Percentiles rank a stretch among this genome's conserved stretches.
These are phyloP conservation scores for Fabrea salina DNA, from an alignment of 169 alveolate species.

Conservation along the genomic window DNA sequence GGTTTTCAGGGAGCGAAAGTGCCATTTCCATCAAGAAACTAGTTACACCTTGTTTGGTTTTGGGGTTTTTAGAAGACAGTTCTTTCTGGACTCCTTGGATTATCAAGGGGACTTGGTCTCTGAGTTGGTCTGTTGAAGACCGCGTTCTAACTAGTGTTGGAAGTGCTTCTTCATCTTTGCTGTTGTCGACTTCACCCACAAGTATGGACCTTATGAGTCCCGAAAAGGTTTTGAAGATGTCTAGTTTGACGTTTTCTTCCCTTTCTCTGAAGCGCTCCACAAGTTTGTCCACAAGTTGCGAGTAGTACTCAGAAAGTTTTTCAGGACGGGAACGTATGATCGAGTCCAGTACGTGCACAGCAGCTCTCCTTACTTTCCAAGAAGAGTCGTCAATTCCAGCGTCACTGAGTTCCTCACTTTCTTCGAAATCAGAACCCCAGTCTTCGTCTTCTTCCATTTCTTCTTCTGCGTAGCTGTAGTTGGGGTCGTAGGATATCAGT, in stretches of 20 bases:
- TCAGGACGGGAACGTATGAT: conserved; percentile 61
- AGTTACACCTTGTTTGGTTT: conserved; percentile 42
- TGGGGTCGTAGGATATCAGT: conserved; percentile 70
- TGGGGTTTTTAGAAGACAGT: neutral
- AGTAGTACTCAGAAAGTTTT: conserved; percentile 41
- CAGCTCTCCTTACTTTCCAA: conserved; percentile 85
- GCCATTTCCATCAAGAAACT: conserved; percentile 42
- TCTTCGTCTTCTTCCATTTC: conserved; percentile 61
- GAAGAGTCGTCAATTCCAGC: conserved; percentile 78
- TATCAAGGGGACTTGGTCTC: conserved; percentile 37
- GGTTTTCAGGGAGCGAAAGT: conserved; percentile 11
- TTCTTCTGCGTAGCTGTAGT: conserved; percentile 51
- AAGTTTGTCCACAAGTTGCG: conserved; percentile 31
- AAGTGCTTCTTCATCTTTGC: neutral
- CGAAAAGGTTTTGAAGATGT: conserved; percentile 48
- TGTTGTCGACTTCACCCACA: conserved; percentile 6
- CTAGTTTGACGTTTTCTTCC: conserved; percentile 60
- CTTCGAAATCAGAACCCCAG: conserved; percentile 51
- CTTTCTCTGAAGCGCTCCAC: conserved; percentile 60
- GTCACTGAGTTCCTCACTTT: conserved; percentile 43
- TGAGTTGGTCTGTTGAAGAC: conserved; percentile 37
- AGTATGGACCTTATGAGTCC: conserved; percentile 38
- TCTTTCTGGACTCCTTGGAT: conserved; percentile 39
- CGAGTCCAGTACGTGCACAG: conserved; percentile 57
- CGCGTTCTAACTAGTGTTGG: conserved; percentile 37